Base-by-base conservation (phyloP, 78 protist species). In the Dictyostelium purpureum region DNA sequence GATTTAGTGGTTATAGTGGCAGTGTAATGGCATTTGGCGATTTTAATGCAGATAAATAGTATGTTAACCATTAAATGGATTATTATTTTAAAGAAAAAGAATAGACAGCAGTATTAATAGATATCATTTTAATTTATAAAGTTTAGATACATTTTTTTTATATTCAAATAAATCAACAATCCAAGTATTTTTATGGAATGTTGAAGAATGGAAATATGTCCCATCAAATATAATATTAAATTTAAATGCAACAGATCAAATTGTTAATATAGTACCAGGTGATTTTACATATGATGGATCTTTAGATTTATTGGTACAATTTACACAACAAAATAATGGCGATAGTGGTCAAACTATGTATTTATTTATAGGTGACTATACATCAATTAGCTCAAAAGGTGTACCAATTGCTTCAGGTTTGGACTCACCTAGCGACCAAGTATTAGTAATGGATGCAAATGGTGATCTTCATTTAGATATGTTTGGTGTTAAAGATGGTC, bases 41-140 rank as follows among this genome's bases (percentile, higher is more conserved):
- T 65, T 88, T 88, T 35, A 79, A 88, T 88, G 79, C 89, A 5
- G 94, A 88, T 59, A 88, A 79, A 76, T 88, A 79, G 83, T 88
- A 61, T 37, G 45, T 74, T 7, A 14, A 49, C 54, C 11, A 49
- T 7, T 49, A n/a, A n/a, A n/a, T n/a, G n/a, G n/a, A n/a, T n/a
- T n/a, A n/a, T n/a, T n/a, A n/a, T n/a, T n/a, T n/a, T 11, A 11
- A 14, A 49, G 54, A 14, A 49, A 11, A 49, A 49, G 54, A 14
- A 49, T 49, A 49, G 54, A 49, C 24, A 11, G 11, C 24, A 49
- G 24, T 49, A 49, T 14, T 49, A 49, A 49, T 49, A 49, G 54
- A 14, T 14, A 49, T 49, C 7, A 7, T 49, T 33, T 38, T 38
- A 7, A 7, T 24, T 26, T 24, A 31, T 38, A 59, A 43, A 78